Conservation (phyloP, 176 grass and related monocot genomes). For the Bromus sterilis region DNA sequence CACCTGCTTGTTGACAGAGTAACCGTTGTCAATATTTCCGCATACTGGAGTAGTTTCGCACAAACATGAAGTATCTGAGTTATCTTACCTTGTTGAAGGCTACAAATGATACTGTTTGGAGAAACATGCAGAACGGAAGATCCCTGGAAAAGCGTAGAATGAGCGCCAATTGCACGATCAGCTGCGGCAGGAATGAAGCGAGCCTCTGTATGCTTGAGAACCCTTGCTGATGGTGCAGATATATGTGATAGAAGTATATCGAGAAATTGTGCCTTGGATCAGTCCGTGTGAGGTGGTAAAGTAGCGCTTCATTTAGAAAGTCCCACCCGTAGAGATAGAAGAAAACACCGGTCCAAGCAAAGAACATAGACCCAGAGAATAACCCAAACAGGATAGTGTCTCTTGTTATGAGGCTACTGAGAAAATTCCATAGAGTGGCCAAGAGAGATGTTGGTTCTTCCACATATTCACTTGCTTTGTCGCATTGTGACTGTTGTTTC, state of each 20-base stretch:
- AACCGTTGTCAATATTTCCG: not conserved
- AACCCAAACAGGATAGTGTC: conserved; percentile 61
- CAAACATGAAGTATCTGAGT: not conserved
- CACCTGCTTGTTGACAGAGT: not conserved
- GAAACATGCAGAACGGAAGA: conserved; percentile 84
- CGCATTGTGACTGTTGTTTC: conserved; percentile 19
- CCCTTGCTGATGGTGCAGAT: conserved; percentile 83
- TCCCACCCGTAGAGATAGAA: conserved; percentile 92
- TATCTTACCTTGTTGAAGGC: conserved; percentile 86
- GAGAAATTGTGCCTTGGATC: conserved; percentile 97
- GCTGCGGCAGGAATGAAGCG: conserved; percentile 78
- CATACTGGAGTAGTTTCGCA: not conserved
- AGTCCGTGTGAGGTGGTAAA: conserved; percentile 89
- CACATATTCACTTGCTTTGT: conserved; percentile 5
- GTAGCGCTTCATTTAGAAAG: conserved; percentile 87
- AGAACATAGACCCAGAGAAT: conserved; percentile 74
- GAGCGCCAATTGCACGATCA: conserved; percentile 75
- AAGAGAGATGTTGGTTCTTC: conserved; percentile 20
- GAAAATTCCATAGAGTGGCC: conserved; percentile 18
- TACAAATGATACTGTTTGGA: conserved; percentile 92
- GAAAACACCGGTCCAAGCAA: conserved; percentile 55
- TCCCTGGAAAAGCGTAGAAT: conserved; percentile 53
- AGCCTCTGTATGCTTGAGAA: conserved; percentile 74
- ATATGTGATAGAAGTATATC: conserved; percentile 94
- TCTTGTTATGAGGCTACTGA: conserved; percentile 50